Evolutionary conservation across 768 basidiomycete genomes (phyloP).

Genomic region (Omphalotus guepiniiformis): DNA sequence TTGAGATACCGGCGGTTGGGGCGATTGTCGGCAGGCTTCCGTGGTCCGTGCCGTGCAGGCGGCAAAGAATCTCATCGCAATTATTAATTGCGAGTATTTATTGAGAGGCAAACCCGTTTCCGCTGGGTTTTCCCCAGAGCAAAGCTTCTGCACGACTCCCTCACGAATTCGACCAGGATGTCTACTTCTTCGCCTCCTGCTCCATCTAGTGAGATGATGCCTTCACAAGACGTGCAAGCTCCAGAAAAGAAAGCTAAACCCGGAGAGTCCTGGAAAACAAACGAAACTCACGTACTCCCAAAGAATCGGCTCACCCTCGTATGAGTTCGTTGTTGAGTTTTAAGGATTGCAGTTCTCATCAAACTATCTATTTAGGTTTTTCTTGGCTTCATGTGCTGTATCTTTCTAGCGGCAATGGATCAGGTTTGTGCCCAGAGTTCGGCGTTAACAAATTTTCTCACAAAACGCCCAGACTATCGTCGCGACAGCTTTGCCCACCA

Average conservation of each 20-base stretch:
- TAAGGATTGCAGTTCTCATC: background rate
- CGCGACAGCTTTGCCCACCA: constrained; percentile 73
- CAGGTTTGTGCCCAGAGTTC: constrained; percentile 35
- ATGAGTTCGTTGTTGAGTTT: constrained; percentile 13
- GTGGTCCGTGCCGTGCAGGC: too few species aligned
- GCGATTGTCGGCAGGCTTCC: too few species aligned
- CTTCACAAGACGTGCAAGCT: background rate
- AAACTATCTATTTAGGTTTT: constrained; percentile 21
- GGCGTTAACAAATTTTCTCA: background rate
- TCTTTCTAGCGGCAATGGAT: constrained; percentile 48
- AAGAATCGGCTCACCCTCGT: constrained; percentile 48
- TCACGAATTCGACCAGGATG: constrained; percentile 6
- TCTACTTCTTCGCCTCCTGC: background rate
- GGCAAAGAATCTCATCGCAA: too few species aligned
- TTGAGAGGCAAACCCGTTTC: too few species aligned
- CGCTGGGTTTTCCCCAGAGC: too few species aligned
- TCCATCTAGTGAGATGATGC: background rate
- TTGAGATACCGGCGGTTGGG: too few species aligned
- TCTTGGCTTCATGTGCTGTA: constrained; percentile 25
- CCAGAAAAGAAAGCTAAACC: constrained; percentile 25
- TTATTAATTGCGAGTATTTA: too few species aligned
- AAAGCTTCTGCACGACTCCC: too few species aligned
- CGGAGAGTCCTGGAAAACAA: constrained; percentile 53
- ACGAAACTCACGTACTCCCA: constrained; percentile 55
- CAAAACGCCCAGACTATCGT: constrained; percentile 50